These are phyloP conservation scores for Gyromitra esculenta DNA, from an alignment of 2,329 filamentous ascomycete genomes.

Conservation along the genomic window DNA sequence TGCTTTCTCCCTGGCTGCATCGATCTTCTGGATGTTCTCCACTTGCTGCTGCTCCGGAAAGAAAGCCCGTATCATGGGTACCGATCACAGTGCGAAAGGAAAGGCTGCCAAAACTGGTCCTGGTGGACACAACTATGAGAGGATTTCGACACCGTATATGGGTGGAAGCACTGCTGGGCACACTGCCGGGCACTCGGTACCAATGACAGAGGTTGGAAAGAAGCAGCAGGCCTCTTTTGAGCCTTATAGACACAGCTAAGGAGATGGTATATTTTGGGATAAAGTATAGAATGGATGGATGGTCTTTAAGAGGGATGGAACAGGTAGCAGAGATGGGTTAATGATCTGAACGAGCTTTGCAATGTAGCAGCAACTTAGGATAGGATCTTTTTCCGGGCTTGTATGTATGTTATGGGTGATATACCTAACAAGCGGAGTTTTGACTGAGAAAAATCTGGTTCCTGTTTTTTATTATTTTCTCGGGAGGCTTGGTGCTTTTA, in stretches of 20 bases:
- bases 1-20: slow-evolving; percentile 77
- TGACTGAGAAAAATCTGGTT: slow-evolving; percentile 19
- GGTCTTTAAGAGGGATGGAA: background rate
- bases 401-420: slow-evolving; percentile 25
- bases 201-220: slow-evolving; percentile 44
- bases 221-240: slow-evolving; percentile 54
- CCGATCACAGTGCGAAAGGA: slow-evolving; percentile 42
- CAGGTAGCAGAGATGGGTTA: background rate
- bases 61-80: slow-evolving; percentile 54
- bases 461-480: slow-evolving; percentile 3
- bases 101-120: slow-evolving; percentile 36
- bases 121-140: slow-evolving; percentile 53
- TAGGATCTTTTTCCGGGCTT: background rate
- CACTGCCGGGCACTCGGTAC: slow-evolving; percentile 19
- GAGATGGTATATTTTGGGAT: background rate
- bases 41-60: slow-evolving; percentile 89
- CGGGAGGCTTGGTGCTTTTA: slow-evolving; percentile 18
- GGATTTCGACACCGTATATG: slow-evolving; percentile 55
- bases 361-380: slow-evolving; percentile 6
- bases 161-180: slow-evolving; percentile 42
- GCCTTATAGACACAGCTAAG: slow-evolving; percentile 55
- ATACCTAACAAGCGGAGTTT: slow-evolving; percentile 2
- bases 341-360: slow-evolving; percentile 37
- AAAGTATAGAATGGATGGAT: background rate
- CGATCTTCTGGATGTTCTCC: slow-evolving; percentile 90